These are phyloP conservation scores for Canariomyces notabilis DNA, from an alignment of 2,329 filamentous ascomycete genomes.

Conservation along the genomic window DNA sequence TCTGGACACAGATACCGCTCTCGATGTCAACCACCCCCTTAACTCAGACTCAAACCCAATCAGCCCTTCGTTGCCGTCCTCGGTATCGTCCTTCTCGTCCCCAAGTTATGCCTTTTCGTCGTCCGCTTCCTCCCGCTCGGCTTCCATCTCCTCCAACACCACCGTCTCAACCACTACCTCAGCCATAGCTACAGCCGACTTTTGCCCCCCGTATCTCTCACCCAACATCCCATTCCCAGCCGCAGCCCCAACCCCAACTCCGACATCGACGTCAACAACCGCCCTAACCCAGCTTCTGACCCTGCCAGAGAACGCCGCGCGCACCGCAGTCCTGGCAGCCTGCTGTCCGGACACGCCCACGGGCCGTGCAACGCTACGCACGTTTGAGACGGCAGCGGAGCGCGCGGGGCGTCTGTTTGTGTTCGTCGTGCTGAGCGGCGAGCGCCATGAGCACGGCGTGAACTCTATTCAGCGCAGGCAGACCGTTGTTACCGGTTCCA, in stretches of 20 bases:
- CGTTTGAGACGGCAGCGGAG: slow-evolving; percentile 25
- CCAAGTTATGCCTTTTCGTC: too few relatives aligned
- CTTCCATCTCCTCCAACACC: slow-evolving; percentile 5
- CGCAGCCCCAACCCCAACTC: slow-evolving; percentile 11
- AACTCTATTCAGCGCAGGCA: slow-evolving; percentile 16
- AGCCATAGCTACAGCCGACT: not conserved
- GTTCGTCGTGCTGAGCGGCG: slow-evolving; percentile 24
- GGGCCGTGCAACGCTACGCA: slow-evolving; percentile 22
- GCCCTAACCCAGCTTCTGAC: slow-evolving; percentile 24
- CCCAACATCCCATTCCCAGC: not conserved
- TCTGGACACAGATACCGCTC: too few relatives aligned
- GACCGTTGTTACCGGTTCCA: not conserved
- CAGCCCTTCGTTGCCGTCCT: not conserved
- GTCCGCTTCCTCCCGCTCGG: slow-evolving; percentile 2
- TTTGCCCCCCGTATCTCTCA: not conserved
- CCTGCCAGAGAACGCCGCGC: slow-evolving; percentile 15
- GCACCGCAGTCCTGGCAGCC: slow-evolving; percentile 29
- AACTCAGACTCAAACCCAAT: slow-evolving; percentile 1
- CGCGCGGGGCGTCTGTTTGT: slow-evolving; percentile 27
- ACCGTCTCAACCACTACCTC: not conserved
- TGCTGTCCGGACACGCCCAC: slow-evolving; percentile 25
- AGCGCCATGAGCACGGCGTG: slow-evolving; percentile 23
- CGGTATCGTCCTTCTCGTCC: not conserved
- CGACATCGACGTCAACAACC: slow-evolving; percentile 18
- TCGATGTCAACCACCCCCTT: too few relatives aligned